phyloP scores from a whole-genome alignment of 331 rosid species.

The Malus hybrid region DNA sequence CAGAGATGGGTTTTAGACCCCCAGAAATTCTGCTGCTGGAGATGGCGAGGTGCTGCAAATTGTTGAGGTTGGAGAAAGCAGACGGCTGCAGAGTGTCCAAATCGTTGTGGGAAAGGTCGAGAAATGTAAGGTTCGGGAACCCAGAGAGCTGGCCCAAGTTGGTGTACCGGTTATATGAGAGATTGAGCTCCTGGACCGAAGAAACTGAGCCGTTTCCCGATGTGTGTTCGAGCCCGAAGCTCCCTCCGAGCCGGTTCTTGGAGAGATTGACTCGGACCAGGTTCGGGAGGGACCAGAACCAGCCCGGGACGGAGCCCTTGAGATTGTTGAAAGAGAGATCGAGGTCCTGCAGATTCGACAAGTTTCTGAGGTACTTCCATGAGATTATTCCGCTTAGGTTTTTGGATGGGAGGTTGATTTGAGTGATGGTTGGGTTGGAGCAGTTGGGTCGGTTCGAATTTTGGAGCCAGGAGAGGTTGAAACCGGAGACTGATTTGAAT shows the following conservation, averaged over 20 bases:
- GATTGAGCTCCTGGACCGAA: slow-evolving; percentile 51
- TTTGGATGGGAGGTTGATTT: slow-evolving; percentile 40
- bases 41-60: slow-evolving; percentile 41
- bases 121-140: slow-evolving; percentile 32
- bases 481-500: slow-evolving; percentile 57
- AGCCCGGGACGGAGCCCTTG: slow-evolving; percentile 55
- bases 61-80: slow-evolving; percentile 44
- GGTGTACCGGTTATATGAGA: slow-evolving; percentile 70
- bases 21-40: slow-evolving; percentile 58
- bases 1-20: slow-evolving; percentile 48
- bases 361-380: slow-evolving; percentile 55
- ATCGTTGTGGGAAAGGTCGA: slow-evolving; percentile 60
- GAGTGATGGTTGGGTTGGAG: slow-evolving; percentile 21
- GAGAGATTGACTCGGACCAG: slow-evolving; percentile 47
- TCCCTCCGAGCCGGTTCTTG: slow-evolving; percentile 63
- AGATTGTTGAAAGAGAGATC: slow-evolving; percentile 57
- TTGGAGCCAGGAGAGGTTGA: slow-evolving; percentile 42
- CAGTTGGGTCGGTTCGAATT: slow-evolving; percentile 29
- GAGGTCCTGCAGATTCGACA: slow-evolving; percentile 40
- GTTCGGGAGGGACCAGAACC: slow-evolving; percentile 49
- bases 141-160: slow-evolving; percentile 46
- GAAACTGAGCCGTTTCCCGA: slow-evolving; percentile 25
- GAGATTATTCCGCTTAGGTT: slow-evolving; percentile 60
- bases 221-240: slow-evolving; percentile 31
- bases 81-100: slow-evolving; percentile 40